Evolutionary conservation across 1,139 yeast genomes (phyloP).

Genomic region (Hemisphaericaspora lyxosophila): DNA sequence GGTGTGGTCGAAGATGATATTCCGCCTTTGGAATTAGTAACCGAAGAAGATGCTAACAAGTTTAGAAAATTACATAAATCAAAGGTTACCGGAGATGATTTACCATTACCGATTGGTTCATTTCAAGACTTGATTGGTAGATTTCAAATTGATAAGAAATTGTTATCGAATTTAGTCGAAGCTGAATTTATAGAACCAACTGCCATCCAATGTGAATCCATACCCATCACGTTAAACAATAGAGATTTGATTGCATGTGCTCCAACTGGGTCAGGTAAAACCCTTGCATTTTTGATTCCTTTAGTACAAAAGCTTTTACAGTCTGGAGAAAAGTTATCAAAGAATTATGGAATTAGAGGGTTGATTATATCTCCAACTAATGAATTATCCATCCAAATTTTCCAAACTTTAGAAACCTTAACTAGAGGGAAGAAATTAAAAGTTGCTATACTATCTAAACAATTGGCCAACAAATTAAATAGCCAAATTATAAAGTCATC

Average conservation of each 20-base stretch:
- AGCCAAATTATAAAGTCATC: slow-evolving; percentile 55
- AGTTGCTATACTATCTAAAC: slow-evolving; percentile 70
- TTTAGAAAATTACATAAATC: slow-evolving; percentile 57
- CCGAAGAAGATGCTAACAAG: slow-evolving; percentile 54
- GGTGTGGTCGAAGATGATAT: slow-evolving; percentile 21
- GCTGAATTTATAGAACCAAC: slow-evolving; percentile 84
- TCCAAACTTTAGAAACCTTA: slow-evolving; percentile 63
- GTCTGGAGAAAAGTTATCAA: slow-evolving; percentile 19
- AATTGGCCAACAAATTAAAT: slow-evolving; percentile 68
- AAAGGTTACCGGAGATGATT: slow-evolving; percentile 72
- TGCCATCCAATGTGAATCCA: slow-evolving; percentile 84
- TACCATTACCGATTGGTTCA: slow-evolving; percentile 86
- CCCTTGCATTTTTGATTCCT: slow-evolving; percentile 85
- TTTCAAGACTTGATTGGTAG: slow-evolving; percentile 75
- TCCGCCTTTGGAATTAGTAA: slow-evolving; percentile 49
- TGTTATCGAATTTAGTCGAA: slow-evolving; percentile 64
- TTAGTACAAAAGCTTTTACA: slow-evolving; percentile 51
- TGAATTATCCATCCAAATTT: slow-evolving; percentile 83
- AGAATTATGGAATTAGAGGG: slow-evolving; percentile 61
- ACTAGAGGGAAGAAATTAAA: slow-evolving; percentile 56
- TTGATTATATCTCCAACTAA: slow-evolving; percentile 85
- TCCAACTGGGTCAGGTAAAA: slow-evolving; percentile 93
- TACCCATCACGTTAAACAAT: slow-evolving; percentile 63
- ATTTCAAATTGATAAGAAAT: slow-evolving; percentile 61
- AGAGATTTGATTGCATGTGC: slow-evolving; percentile 86